These are phyloP conservation scores for Phytophthora fragariaefolia DNA, from an alignment of 352 stramenopile species.

Conservation along the genomic window DNA sequence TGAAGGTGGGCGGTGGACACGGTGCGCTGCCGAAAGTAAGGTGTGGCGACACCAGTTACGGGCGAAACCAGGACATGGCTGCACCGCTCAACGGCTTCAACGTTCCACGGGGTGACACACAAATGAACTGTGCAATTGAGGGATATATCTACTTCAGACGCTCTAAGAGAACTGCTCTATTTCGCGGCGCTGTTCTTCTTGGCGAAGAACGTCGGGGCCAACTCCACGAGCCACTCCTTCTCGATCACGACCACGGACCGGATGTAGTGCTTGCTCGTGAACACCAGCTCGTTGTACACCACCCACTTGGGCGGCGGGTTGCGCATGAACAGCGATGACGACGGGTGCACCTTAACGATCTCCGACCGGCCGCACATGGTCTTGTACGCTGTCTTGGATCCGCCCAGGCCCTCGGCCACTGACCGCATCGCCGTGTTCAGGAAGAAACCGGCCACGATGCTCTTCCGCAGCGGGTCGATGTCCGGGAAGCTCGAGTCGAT, in stretches of 20 bases:
- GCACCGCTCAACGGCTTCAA: slow-evolving; percentile 17
- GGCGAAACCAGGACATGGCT: slow-evolving; percentile 11
- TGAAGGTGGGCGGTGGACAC: slow-evolving; percentile 13
- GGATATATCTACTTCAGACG: not conserved
- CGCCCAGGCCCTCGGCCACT: slow-evolving; percentile 66
- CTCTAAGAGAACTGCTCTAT: slow-evolving; percentile 16
- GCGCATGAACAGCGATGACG: slow-evolving; percentile 89
- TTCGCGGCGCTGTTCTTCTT: slow-evolving; percentile 46
- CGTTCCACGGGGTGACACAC: not conserved
- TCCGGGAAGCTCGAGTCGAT: slow-evolving; percentile 78
- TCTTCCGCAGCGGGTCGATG: slow-evolving; percentile 87
- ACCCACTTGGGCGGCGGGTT: slow-evolving; percentile 88
- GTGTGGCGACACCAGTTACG: not conserved
- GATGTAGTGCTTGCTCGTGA: slow-evolving; percentile 93
- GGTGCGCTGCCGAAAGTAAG: slow-evolving; percentile 10
- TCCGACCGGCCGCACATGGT: slow-evolving; percentile 85
- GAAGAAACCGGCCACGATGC: slow-evolving; percentile 89
- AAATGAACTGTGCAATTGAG: not conserved
- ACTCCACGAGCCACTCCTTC: slow-evolving; percentile 88
- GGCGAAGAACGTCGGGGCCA: slow-evolving; percentile 86
- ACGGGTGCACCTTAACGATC: slow-evolving; percentile 90
- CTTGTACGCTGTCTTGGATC: slow-evolving; percentile 87
- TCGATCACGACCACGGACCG: slow-evolving; percentile 88
- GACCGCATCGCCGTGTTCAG: slow-evolving; percentile 90
- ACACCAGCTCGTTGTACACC: slow-evolving; percentile 92